Evolutionary conservation across 306 rosid genomes (phyloP).

Genomic region (Phaseolus lunatus): DNA sequence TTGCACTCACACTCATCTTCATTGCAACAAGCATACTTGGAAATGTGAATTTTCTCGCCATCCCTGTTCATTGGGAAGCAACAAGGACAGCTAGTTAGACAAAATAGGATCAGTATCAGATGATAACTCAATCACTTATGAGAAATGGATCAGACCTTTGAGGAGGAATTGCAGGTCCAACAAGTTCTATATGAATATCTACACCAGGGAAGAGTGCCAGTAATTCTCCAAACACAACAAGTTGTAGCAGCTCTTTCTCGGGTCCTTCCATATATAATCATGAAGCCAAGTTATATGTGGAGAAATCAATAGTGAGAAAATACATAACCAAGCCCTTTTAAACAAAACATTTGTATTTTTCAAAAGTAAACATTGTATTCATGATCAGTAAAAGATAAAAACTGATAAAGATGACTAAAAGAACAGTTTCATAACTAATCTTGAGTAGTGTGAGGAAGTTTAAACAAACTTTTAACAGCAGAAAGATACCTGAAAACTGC

Average conservation of each 20-base stretch:
- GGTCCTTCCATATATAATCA: constrained; percentile 67
- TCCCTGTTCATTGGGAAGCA: constrained; percentile 66
- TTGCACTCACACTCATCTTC: constrained; percentile 70
- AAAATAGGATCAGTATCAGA: constrained; percentile 30
- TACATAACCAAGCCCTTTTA: background rate
- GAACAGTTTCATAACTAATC: constrained; percentile 20
- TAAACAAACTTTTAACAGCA: background rate
- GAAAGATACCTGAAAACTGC: background rate
- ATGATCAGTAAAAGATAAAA: constrained; percentile 19
- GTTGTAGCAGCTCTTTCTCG: constrained; percentile 90
- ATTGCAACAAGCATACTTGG: constrained; percentile 63
- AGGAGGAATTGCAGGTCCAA: constrained; percentile 86
- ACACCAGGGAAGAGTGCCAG: constrained; percentile 78
- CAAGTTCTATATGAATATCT: constrained; percentile 65
- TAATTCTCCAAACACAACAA: constrained; percentile 76
- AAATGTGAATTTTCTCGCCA: constrained; percentile 67
- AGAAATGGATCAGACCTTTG: constrained; percentile 65
- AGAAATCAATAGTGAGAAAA: constrained; percentile 31
- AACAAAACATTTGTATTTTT: constrained; percentile 4
- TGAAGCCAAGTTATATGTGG: background rate
- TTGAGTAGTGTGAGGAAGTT: constrained; percentile 18
- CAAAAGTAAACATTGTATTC: background rate
- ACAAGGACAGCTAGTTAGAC: constrained; percentile 38
- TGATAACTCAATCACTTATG: constrained; percentile 16
- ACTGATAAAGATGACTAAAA: constrained; percentile 11